phyloP scores from a whole-genome alignment of 2,329 filamentous ascomycete genomes.

The Botrytis squamosa region DNA sequence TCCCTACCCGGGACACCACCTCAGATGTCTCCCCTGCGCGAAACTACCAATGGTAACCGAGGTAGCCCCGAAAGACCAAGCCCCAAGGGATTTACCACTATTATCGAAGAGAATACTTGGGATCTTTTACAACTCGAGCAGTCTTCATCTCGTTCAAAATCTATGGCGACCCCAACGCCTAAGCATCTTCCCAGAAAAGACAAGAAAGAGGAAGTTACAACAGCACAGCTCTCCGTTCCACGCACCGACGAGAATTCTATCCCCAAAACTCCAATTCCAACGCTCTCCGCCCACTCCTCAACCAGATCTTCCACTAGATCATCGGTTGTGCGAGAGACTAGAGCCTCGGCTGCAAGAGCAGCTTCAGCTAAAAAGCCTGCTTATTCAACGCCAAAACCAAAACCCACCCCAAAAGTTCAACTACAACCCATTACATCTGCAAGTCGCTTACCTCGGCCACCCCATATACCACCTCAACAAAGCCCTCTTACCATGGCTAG shows the following conservation, averaged over 20 bases:
- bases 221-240: slow-evolving; percentile 16
- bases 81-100: slow-evolving; percentile 46
- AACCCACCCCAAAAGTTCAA: slow-evolving; percentile 31
- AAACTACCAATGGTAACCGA: slow-evolving; percentile 36
- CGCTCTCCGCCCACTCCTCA: slow-evolving; percentile 13
- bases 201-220: slow-evolving; percentile 6
- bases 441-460: slow-evolving; percentile 35
- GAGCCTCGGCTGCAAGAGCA: slow-evolving; percentile 14
- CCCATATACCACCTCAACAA: slow-evolving; percentile 44
- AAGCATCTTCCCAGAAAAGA: slow-evolving; percentile 22
- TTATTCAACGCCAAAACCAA: slow-evolving; percentile 20
- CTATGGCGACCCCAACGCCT: slow-evolving; percentile 34
- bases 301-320: slow-evolving; percentile 8
- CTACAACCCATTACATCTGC: slow-evolving; percentile 23
- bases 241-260: slow-evolving; percentile 31
- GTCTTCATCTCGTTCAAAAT: slow-evolving; percentile 39
- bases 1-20: slow-evolving; percentile 33
- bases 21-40: slow-evolving; percentile 47
- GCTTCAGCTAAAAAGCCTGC: slow-evolving; percentile 21
- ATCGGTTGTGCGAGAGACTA: slow-evolving; percentile 7
- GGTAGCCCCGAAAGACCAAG: slow-evolving; percentile 33
- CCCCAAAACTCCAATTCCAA: slow-evolving; percentile 27
- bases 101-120: slow-evolving; percentile 49
- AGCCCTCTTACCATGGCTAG: slow-evolving; percentile 60
- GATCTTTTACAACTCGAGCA: slow-evolving; percentile 44